These are phyloP conservation scores for Daldinia childiae DNA, from an alignment of 495 filamentous ascomycete species.

Conservation along the genomic window DNA sequence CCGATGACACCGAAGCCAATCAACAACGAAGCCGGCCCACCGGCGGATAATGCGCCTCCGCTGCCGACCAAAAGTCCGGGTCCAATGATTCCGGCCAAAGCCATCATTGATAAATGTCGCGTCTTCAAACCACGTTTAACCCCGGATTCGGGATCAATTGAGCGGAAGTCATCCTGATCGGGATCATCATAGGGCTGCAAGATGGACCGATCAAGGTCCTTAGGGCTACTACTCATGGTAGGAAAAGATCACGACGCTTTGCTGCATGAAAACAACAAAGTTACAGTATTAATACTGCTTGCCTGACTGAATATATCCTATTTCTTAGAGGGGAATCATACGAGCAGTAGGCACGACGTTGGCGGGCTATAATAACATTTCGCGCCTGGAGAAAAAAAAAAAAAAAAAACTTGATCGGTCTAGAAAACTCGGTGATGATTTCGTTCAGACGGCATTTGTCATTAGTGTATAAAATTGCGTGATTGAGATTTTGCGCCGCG, in stretches of 20 bases:
- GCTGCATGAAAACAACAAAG: neutral
- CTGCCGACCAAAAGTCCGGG: slow-evolving; percentile 66
- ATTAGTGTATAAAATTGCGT: slow-evolving; percentile 33
- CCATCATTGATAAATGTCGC: slow-evolving; percentile 78
- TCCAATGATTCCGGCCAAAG: slow-evolving; percentile 66
- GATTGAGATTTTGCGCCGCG: slow-evolving; percentile 18
- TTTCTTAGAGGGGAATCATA: neutral
- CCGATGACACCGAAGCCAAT: slow-evolving; percentile 73
- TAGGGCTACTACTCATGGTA: slow-evolving; percentile 28
- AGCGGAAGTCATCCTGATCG: slow-evolving; percentile 50
- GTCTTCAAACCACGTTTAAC: slow-evolving; percentile 69
- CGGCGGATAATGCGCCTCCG: slow-evolving; percentile 67
- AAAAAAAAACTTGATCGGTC: slow-evolving; percentile 1
- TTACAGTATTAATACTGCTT: neutral
- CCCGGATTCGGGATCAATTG: slow-evolving; percentile 58
- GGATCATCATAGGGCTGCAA: slow-evolving; percentile 20
- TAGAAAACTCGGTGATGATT: slow-evolving; percentile 21
- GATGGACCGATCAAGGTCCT: slow-evolving; percentile 24
- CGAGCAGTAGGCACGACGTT: neutral
- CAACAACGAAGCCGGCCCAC: slow-evolving; percentile 69
- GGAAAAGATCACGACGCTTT: neutral
- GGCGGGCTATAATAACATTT: neutral
- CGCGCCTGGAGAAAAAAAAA: neutral
- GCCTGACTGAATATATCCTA: neutral
- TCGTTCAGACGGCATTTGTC: neutral